Evolutionary conservation across 2,329 filamentous ascomycete genomes (phyloP), one percentile per base, ranked within the genome.

Genomic region (Fusarium mexicanum): DNA sequence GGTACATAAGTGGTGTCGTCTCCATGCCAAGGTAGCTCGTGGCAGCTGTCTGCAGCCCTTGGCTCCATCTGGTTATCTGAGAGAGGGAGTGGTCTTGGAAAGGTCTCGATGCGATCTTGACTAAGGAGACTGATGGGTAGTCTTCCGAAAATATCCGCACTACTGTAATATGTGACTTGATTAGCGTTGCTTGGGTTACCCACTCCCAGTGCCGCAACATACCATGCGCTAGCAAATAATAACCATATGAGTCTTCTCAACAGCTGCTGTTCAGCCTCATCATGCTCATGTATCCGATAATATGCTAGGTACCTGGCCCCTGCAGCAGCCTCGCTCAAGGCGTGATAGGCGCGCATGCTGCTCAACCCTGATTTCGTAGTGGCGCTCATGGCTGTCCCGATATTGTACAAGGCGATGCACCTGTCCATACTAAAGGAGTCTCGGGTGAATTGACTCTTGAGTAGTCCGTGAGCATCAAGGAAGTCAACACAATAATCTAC

Each of bases 391-490:
- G 81, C 77, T 3, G 65, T 76, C 7, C 79, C 78, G 8, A 83
- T 62, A 41, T 84, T 82, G 59, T 84, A 84, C 74, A 81, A 79
- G 29, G 81, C 78, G 24, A 82, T 77, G 67, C 81, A 82, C 73
- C 81, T 83, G 51, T 84, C 81, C 2, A 83, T 62, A 5, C 77
- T 78, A 51, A 81, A 83, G 1, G 63, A 50, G 1, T 74, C 55
- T 16, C 64, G 62, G 0, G 61, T 38, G 18, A 78, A 73, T 8
- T 67, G 66, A 16, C 67, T 71, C 12, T 71, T 53, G 1, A 81
- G 67, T 16, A 83, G 65, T 5, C 75, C 61, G 29, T 81, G 69
- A 8, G 76, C 61, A 43, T 81, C 77, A 17, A 83, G 74, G 18
- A 82, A 79, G 18, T 76, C 71, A 3, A 79, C 51, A 37, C 81